These are phyloP conservation scores for Aspergillus glaucus DNA, from an alignment of 2,329 filamentous ascomycete species.

Conservation along the genomic window DNA sequence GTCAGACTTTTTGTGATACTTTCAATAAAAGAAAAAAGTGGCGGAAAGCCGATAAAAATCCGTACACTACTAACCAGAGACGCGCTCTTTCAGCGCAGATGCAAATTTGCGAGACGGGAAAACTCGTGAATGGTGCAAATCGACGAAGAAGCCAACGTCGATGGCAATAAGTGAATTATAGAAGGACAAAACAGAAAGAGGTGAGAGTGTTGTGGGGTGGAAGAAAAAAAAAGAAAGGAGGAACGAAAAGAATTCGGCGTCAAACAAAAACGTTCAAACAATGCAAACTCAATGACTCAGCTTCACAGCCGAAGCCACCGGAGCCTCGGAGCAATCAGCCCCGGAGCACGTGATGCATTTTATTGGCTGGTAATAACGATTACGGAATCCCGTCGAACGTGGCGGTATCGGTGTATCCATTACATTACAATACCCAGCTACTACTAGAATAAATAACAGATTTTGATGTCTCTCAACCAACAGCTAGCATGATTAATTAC, in stretches of 20 bases:
- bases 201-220: not conserved
- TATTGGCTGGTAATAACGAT: not conserved
- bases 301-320: not conserved
- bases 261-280: constrained; percentile 1
- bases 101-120: constrained; percentile 4
- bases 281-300: constrained; percentile 7
- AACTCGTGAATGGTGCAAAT: constrained; percentile 7
- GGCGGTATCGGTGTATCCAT: too few species aligned
- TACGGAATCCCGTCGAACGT: too few species aligned
- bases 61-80: constrained; percentile 15
- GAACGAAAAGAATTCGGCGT: not conserved
- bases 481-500: too few species aligned
- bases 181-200: not conserved
- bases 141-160: constrained; percentile 8
- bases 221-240: not conserved
- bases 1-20: constrained; percentile 10
- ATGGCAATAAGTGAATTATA: constrained; percentile 3
- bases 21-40: constrained; percentile 1
- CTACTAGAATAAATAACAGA: too few species aligned
- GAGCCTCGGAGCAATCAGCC: not conserved
- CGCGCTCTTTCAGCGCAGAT: constrained; percentile 5
- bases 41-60: constrained; percentile 2
- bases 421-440: too few species aligned
- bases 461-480: too few species aligned
- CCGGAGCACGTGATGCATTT: not conserved